phyloP scores from a whole-genome alignment of 2,329 filamentous ascomycete genomes.

The Colletotrichum sp. region DNA sequence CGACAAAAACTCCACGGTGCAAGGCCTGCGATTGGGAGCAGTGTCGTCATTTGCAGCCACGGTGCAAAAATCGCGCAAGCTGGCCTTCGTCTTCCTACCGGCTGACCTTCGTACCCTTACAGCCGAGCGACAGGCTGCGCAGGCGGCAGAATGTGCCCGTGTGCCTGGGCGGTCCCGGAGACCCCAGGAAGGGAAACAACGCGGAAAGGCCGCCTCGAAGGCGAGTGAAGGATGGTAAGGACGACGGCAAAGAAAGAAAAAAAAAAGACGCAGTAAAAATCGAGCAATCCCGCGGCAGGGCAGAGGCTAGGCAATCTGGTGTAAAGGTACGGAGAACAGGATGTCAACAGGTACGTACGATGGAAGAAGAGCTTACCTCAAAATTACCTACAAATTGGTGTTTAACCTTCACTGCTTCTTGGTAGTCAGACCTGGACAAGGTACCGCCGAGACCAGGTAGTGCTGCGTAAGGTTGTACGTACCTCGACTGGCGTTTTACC shows the following conservation, averaged over 20 bases:
- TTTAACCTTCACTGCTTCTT: not conserved
- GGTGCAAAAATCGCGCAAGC: slow-evolving; percentile 19
- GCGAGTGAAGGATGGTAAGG: not conserved
- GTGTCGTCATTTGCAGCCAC: slow-evolving; percentile 16
- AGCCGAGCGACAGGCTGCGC: not conserved
- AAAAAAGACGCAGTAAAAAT: not conserved
- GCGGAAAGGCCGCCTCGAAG: slow-evolving; percentile 1
- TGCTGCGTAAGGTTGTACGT: slow-evolving; percentile 1
- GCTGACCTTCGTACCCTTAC: not conserved
- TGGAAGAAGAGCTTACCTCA: slow-evolving; percentile 14
- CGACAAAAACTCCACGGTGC: not conserved
- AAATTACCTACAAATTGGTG: slow-evolving; percentile 18
- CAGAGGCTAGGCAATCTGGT: not conserved
- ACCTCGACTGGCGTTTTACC: not conserved
- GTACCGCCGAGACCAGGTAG: slow-evolving; percentile 8
- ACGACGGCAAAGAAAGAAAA: not conserved
- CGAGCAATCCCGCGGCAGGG: not conserved
- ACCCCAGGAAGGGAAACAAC: slow-evolving; percentile 10
- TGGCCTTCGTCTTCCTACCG: not conserved
- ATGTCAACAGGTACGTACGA: slow-evolving; percentile 7
- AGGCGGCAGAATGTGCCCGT: not conserved
- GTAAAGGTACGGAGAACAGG: not conserved
- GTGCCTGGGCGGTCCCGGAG: slow-evolving; percentile 3
- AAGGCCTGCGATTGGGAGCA: not conserved
- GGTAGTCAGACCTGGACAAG: slow-evolving; percentile 2